These are phyloP conservation scores for Fraxinus excelsior DNA, from an alignment of 257 asterid genomes.

Conservation along the genomic window DNA sequence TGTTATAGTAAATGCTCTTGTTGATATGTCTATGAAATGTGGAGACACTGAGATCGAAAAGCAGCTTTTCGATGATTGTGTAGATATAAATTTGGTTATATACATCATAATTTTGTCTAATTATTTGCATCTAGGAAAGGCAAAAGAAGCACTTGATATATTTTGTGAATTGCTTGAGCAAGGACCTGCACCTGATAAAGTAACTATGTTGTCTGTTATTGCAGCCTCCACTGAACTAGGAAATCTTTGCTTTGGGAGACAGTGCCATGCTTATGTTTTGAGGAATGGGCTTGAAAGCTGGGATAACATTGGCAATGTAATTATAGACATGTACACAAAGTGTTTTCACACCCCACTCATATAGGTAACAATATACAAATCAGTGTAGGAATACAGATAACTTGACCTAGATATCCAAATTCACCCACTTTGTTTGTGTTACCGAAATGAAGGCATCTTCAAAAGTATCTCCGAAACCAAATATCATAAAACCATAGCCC, in stretches of 20 bases:
- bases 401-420: no score
- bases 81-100: conserved; percentile 45
- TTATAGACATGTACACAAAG: conserved; percentile 60
- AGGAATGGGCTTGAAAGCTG: conserved; percentile 45
- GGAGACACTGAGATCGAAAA: conserved; percentile 47
- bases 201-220: conserved; percentile 50
- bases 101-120: conserved; percentile 55
- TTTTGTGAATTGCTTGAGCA: conserved; percentile 39
- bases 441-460: no score
- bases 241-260: conserved; percentile 42
- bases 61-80: conserved; percentile 38
- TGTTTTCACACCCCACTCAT: no score
- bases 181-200: conserved; percentile 53
- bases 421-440: no score
- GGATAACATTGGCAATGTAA: conserved; percentile 50
- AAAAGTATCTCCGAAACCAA: no score
- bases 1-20: conserved; percentile 53
- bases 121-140: conserved; percentile 45
- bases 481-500: no score
- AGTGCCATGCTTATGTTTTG: conserved; percentile 51
- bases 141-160: conserved; percentile 39
- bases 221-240: conserved; percentile 47
- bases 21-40: conserved; percentile 63
- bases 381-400: no score
- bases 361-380: no score